These are phyloP conservation scores for Berberis thunbergii DNA, from an alignment of 164 flowering plant species.

Conservation along the genomic window DNA sequence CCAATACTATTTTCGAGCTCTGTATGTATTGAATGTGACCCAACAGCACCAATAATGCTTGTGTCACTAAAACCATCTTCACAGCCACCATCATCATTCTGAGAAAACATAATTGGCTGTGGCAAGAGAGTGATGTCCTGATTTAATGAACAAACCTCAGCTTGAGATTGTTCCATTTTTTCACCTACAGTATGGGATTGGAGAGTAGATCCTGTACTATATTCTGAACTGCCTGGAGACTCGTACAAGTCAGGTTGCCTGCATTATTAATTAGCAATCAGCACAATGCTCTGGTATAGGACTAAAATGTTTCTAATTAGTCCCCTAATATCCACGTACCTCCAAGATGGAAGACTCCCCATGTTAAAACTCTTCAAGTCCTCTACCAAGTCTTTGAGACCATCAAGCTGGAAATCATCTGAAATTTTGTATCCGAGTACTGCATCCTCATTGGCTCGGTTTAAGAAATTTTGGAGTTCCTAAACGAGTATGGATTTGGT, in stretches of 20 bases:
- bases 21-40: conserved; percentile 3
- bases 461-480: conserved; percentile 78
- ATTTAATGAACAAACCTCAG: conserved; percentile 28
- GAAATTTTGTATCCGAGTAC: conserved; percentile 20
- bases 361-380: conserved; percentile 33
- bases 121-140: conserved; percentile 21
- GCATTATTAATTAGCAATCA: conserved; percentile 8
- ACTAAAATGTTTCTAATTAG: neutral
- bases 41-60: neutral
- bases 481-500: conserved; percentile 19
- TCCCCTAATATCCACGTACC: conserved; percentile 33
- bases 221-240: conserved; percentile 79
- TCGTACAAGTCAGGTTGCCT: conserved; percentile 69
- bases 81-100: conserved; percentile 11
- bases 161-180: conserved; percentile 31
- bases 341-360: conserved; percentile 44
- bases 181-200: conserved; percentile 32
- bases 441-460: conserved; percentile 47
- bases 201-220: conserved; percentile 72
- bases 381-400: conserved; percentile 50
- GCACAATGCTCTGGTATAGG: conserved; percentile 4
- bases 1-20: conserved; percentile 2
- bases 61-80: conserved; percentile 10
- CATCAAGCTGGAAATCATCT: conserved; percentile 53
- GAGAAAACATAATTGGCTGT: conserved; percentile 16